phyloP scores from a whole-genome alignment of 495 filamentous ascomycete genomes.

The Podospora sp. region DNA sequence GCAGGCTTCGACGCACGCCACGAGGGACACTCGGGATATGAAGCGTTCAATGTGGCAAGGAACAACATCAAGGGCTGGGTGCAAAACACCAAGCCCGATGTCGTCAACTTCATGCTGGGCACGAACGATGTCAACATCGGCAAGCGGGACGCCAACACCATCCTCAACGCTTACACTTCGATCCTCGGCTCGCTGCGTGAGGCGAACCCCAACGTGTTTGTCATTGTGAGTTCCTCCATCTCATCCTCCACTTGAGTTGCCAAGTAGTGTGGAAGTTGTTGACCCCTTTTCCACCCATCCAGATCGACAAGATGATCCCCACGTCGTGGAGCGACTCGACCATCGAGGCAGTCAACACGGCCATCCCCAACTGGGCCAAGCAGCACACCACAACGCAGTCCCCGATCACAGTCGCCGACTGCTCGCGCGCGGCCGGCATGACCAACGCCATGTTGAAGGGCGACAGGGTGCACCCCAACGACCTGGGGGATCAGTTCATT shows the following conservation, averaged over 20 bases:
- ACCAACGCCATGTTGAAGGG: slow-evolving; percentile 28
- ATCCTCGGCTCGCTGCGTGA: slow-evolving; percentile 38
- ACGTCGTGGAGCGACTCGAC: slow-evolving; percentile 33
- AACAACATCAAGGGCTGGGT: slow-evolving; percentile 41
- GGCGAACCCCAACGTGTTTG: slow-evolving; percentile 33
- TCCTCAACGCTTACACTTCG: slow-evolving; percentile 39
- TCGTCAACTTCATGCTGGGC: slow-evolving; percentile 45
- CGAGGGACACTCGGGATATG: slow-evolving; percentile 44
- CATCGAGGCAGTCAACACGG: slow-evolving; percentile 36
- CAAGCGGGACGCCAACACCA: slow-evolving; percentile 29
- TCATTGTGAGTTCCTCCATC: too few species aligned
- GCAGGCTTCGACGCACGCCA: slow-evolving; percentile 34
- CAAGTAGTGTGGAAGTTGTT: too few species aligned
- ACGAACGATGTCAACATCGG: slow-evolving; percentile 44
- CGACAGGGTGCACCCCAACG: slow-evolving; percentile 42
- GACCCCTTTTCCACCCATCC: too few species aligned
- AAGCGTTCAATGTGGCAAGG: slow-evolving; percentile 43
- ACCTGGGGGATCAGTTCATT: slow-evolving; percentile 38
- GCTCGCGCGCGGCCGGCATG: slow-evolving; percentile 29
- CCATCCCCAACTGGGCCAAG: slow-evolving; percentile 36
- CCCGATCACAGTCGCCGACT: slow-evolving; percentile 39
- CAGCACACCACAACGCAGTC: slow-evolving; percentile 32
- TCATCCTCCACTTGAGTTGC: too few species aligned
- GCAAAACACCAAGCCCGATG: slow-evolving; percentile 36
- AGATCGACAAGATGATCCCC: slow-evolving; percentile 38